phyloP scores from a whole-genome alignment of 2,329 filamentous ascomycete species.

The Rhytidhysteron rufulum region DNA sequence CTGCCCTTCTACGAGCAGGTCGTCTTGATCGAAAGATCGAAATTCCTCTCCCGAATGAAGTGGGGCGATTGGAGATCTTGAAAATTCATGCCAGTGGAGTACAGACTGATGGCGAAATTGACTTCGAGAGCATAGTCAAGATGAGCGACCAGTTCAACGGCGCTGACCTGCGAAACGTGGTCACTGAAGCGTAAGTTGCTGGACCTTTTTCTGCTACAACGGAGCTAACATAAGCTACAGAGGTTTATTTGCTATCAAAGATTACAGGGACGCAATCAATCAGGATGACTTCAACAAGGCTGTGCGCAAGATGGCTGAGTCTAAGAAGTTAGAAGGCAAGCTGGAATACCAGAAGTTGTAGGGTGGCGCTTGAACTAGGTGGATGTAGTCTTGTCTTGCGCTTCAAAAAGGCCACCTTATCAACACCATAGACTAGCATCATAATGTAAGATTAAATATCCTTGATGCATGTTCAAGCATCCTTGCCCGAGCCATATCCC shows the following conservation, averaged over 20 bases:
- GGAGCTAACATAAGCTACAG: slow-evolving; percentile 45
- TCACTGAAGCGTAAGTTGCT: slow-evolving; percentile 86
- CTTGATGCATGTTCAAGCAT: neutral
- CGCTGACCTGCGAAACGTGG: slow-evolving; percentile 93
- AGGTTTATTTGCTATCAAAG: slow-evolving; percentile 96
- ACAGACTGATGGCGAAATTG: slow-evolving; percentile 87
- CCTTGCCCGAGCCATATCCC: neutral
- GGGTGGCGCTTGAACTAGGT: too few species aligned
- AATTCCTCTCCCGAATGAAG: slow-evolving; percentile 94
- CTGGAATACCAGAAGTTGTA: slow-evolving; percentile 96
- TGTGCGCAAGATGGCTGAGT: slow-evolving; percentile 92
- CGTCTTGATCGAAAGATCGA: slow-evolving; percentile 97
- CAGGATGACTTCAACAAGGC: slow-evolving; percentile 99
- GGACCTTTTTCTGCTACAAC: neutral
- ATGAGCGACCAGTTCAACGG: slow-evolving; percentile 99
- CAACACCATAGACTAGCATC: too few species aligned
- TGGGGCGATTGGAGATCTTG: slow-evolving; percentile 90
- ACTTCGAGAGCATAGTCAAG: slow-evolving; percentile 99
- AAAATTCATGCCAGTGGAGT: slow-evolving; percentile 94
- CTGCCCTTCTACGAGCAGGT: slow-evolving; percentile 84
- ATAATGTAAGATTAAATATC: too few species aligned
- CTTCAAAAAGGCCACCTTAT: too few species aligned
- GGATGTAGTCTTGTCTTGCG: too few species aligned
- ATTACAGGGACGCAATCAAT: slow-evolving; percentile 91
- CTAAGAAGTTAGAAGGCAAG: slow-evolving; percentile 98